Conservation (phyloP, 2,329 filamentous ascomycete genomes). For the Alternaria brassicae region DNA sequence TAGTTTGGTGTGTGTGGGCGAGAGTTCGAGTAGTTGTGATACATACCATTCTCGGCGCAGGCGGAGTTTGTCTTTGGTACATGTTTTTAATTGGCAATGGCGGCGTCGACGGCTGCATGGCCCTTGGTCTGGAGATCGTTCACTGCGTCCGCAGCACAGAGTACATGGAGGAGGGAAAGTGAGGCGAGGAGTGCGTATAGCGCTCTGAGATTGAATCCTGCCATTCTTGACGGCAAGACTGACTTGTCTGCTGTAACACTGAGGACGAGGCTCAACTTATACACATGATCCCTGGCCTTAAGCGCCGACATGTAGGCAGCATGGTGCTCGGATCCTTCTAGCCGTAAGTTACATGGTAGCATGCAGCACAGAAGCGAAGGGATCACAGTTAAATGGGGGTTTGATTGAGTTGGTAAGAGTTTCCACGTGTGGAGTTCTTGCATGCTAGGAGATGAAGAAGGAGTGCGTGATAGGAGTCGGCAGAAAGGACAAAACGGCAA, state of each 20-base stretch:
- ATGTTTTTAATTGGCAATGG: slow-evolving; percentile 37
- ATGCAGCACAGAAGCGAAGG: slow-evolving; percentile 5
- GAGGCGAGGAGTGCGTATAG: slow-evolving; percentile 32
- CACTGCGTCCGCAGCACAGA: slow-evolving; percentile 38
- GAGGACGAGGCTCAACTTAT: slow-evolving; percentile 23
- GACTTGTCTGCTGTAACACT: slow-evolving; percentile 6
- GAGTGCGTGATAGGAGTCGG: slow-evolving; percentile 18
- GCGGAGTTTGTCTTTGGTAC: slow-evolving; percentile 41
- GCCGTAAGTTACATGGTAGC: slow-evolving; percentile 17
- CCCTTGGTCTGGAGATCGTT: slow-evolving; percentile 37
- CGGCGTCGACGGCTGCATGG: slow-evolving; percentile 35
- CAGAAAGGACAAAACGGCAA: slow-evolving; percentile 10
- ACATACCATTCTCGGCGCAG: slow-evolving; percentile 42
- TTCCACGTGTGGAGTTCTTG: slow-evolving; percentile 12
- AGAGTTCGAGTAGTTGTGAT: neutral
- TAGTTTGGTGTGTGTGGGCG: neutral
- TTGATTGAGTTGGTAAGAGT: slow-evolving; percentile 27
- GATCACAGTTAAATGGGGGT: slow-evolving; percentile 26
- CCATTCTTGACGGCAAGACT: slow-evolving; percentile 23
- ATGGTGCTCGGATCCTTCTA: slow-evolving; percentile 15
- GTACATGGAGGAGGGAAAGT: slow-evolving; percentile 20
- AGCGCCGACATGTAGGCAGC: neutral
- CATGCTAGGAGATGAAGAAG: slow-evolving; percentile 20
- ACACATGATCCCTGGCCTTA: slow-evolving; percentile 2
- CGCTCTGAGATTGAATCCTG: slow-evolving; percentile 23